A percentile compares a stretch with the other conserved stretches of the same genome.
Conservation (phyloP, 2,329 filamentous ascomycete species). For the Fusarium hainanense region DNA sequence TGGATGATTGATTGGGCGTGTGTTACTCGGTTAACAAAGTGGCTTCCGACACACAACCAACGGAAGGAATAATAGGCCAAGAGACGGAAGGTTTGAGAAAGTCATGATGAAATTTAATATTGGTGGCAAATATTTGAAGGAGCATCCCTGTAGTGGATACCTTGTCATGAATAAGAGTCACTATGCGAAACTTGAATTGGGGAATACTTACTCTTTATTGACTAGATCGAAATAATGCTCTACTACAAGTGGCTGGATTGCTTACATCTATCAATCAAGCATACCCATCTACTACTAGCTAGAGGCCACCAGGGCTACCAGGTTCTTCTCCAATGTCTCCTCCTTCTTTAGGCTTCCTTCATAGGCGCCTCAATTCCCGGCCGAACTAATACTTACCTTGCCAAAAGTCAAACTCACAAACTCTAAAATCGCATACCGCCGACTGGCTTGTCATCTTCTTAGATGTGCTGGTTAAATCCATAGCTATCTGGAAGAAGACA, state of each 20-base stretch:
- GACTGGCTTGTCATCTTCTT: no score
- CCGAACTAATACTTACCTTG: neutral
- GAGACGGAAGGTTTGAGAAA: neutral
- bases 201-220: neutral
- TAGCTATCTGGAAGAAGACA: neutral
- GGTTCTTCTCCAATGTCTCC: neutral
- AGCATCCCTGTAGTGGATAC: neutral
- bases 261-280: no score
- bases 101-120: neutral
- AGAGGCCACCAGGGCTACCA: neutral
- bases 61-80: neutral
- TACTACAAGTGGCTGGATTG: neutral
- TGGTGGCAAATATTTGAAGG: neutral
- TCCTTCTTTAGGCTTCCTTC: neutral
- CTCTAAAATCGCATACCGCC: no score
- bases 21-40: slow-evolving; percentile 8
- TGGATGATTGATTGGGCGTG: neutral
- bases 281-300: no score
- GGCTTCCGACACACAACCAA: neutral
- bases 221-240: neutral
- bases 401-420: no score
- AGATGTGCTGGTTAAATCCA: neutral
- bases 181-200: neutral
- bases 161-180: neutral
- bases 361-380: neutral